Conservation (phyloP, 2,329 filamentous ascomycete genomes). For the Scytalidium sp. region DNA sequence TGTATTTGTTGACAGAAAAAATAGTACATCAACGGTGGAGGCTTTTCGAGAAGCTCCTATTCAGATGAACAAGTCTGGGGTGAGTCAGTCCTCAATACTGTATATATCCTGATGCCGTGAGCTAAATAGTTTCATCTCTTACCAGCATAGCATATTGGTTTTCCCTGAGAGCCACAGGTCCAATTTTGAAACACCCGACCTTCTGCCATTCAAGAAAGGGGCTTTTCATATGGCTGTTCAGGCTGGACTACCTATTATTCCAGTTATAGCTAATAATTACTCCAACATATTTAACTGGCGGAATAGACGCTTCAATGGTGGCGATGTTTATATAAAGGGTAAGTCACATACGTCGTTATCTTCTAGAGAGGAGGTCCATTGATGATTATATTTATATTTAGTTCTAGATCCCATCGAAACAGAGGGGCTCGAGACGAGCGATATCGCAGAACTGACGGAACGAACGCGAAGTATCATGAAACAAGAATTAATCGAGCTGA, state of each 20-base stretch:
- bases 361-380: no score
- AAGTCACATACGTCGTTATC: conserved; percentile 10
- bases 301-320: conserved; percentile 40
- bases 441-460: no score
- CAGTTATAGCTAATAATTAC: conserved; percentile 52
- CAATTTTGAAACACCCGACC: conserved; percentile 55
- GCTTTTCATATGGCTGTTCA: conserved; percentile 69
- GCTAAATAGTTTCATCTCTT: no score
- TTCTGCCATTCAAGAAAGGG: conserved; percentile 68
- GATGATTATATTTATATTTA: no score
- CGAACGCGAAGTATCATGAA: no score
- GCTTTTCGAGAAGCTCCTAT: background rate
- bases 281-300: conserved; percentile 43
- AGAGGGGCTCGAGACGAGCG: no score
- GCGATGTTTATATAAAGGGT: conserved; percentile 51
- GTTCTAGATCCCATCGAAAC: no score
- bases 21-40: background rate
- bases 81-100: background rate
- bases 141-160: background rate
- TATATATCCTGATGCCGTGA: background rate
- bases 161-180: conserved; percentile 58
- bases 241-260: conserved; percentile 63
- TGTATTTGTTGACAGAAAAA: background rate
- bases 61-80: background rate
- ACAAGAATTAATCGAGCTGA: no score